Percentiles rank a stretch among this genome's conserved stretches.
These are phyloP conservation scores for Chlamydomonas reinhardtii DNA, from an alignment of 163 green algal genomes.

Conservation along the genomic window DNA sequence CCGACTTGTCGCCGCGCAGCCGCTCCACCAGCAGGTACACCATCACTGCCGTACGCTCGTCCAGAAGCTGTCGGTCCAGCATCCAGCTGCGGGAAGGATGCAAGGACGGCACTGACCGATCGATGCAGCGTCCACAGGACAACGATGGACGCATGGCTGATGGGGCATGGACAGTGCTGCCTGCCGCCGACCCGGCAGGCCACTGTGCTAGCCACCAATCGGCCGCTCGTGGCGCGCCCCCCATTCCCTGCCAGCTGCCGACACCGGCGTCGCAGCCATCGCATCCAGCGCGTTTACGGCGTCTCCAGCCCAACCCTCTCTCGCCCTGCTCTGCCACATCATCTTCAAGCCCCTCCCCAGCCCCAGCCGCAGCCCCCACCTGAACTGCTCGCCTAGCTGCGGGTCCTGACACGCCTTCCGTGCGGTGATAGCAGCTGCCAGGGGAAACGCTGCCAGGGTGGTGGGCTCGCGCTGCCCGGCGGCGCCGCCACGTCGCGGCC, in stretches of 20 bases:
- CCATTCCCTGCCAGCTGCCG: too few species aligned
- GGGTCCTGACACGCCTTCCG: conserved; percentile 41
- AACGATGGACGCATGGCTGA: too few species aligned
- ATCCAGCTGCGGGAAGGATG: conserved; percentile 47
- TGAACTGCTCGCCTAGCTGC: conserved; percentile 40
- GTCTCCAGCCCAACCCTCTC: too few species aligned
- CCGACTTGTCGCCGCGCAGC: conserved; percentile 50
- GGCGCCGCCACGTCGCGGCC: not conserved
- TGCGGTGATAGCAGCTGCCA: conserved; percentile 44
- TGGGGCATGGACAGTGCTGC: too few species aligned
- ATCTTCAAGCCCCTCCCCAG: too few species aligned
- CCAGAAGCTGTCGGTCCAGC: conserved; percentile 63
- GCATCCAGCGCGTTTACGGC: too few species aligned
- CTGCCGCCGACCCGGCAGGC: too few species aligned
- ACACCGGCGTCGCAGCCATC: too few species aligned
- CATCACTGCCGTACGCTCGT: conserved; percentile 76
- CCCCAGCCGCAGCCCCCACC: conserved; percentile 18
- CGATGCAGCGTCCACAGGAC: not conserved
- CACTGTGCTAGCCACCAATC: too few species aligned
- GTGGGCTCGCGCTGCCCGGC: not conserved
- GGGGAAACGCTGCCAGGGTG: conserved; percentile 39
- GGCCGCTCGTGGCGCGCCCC: too few species aligned
- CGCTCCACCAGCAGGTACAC: conserved; percentile 78
- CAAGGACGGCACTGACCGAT: too few species aligned
- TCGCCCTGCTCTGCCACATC: too few species aligned